Percentiles rank a stretch among this genome's conserved stretches.
These are phyloP conservation scores for Sugiyamaella qingdaonensis DNA, from an alignment of 805 yeast genomes.

Conservation along the genomic window DNA sequence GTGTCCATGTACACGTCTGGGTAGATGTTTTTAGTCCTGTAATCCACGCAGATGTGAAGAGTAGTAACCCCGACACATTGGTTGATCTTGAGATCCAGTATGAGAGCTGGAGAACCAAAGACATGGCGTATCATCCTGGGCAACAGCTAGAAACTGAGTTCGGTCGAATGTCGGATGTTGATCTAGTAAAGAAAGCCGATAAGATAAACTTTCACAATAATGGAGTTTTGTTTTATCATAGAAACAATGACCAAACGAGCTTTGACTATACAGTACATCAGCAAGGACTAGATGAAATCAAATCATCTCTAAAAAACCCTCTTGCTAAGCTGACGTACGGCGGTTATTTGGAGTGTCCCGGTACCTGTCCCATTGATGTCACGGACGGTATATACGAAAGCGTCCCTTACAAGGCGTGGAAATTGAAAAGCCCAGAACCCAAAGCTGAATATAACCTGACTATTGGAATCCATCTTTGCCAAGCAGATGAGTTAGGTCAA, in stretches of 20 bases:
- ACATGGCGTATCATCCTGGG: background rate
- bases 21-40: conserved; percentile 2
- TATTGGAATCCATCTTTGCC: background rate
- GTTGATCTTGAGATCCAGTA: background rate
- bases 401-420: background rate
- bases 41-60: background rate
- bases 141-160: background rate
- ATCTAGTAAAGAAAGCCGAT: background rate
- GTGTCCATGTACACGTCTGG: background rate
- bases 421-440: background rate
- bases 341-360: background rate
- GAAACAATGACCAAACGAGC: background rate
- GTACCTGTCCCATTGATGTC: background rate
- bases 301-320: background rate
- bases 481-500: background rate
- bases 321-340: background rate
- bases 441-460: background rate
- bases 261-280: background rate
- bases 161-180: background rate
- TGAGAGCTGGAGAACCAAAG: background rate
- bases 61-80: background rate
- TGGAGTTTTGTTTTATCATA: background rate
- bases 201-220: background rate
- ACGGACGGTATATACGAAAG: background rate
- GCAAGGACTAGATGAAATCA: background rate